phyloP scores from a whole-genome alignment of 2,329 filamentous ascomycete species.

The Colletotrichum neosansevieriae region DNA sequence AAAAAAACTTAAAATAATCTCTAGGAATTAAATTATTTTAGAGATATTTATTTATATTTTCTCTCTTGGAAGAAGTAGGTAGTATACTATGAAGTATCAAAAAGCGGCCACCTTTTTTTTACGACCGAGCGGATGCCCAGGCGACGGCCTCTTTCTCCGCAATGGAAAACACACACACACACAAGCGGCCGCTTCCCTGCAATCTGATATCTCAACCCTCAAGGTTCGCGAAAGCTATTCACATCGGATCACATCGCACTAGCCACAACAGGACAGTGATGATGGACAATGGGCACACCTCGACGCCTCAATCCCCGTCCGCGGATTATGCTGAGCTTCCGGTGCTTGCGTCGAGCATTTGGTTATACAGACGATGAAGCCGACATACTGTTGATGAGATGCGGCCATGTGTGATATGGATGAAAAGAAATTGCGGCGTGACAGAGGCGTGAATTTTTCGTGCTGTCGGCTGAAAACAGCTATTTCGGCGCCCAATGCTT shows the following conservation, averaged over 20 bases:
- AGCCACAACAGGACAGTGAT: conserved; percentile 37
- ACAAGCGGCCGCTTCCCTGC: conserved; percentile 30
- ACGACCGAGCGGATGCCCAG: conserved; percentile 34
- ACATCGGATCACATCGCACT: conserved; percentile 41
- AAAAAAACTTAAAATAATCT: no score
- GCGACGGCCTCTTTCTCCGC: conserved; percentile 31
- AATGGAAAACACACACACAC: not conserved
- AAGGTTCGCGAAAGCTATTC: conserved; percentile 37
- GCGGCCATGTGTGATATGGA: conserved; percentile 1
- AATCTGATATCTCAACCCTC: conserved; percentile 37
- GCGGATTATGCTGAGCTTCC: conserved; percentile 25
- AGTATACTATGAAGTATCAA: no score
- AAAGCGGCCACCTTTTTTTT: no score
- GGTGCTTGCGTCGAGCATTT: conserved; percentile 15
- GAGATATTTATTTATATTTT: no score
- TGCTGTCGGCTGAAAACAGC: conserved; percentile 10
- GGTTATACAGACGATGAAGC: conserved; percentile 15
- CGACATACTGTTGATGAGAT: conserved; percentile 1
- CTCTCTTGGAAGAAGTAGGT: no score
- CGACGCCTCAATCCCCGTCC: conserved; percentile 32
- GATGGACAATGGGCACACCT: conserved; percentile 31
- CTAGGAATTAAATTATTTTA: no score
- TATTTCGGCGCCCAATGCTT: not conserved
- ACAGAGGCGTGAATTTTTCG: conserved; percentile 17
- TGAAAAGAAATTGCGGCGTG: conserved; percentile 31